Evolutionary conservation across 176 grass and related monocot species (phyloP).

Genomic region (Carex cristatella): DNA sequence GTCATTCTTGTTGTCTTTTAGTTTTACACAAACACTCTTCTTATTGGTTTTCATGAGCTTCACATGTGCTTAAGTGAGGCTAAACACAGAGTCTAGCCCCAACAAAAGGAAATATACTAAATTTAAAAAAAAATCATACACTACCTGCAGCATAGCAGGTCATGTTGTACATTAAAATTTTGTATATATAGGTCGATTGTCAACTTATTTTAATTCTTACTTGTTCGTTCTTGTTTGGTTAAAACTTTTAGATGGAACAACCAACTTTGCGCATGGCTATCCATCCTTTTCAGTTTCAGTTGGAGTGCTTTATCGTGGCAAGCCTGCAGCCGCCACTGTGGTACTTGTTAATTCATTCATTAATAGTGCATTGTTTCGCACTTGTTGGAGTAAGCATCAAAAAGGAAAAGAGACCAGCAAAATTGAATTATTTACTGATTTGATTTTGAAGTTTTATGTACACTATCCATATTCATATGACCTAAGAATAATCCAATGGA

Average conservation of each 20-base stretch:
- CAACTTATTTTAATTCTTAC: not conserved
- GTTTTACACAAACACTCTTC: not conserved
- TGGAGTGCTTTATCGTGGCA: slow-evolving; percentile 82
- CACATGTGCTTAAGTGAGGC: not conserved
- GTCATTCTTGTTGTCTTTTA: not conserved
- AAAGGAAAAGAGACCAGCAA: not conserved
- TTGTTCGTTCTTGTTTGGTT: slow-evolving; percentile 7
- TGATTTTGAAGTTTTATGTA: not conserved
- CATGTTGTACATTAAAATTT: not conserved
- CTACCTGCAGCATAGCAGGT: not conserved
- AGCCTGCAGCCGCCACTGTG: slow-evolving; percentile 87
- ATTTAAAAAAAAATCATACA: not conserved
- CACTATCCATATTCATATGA: not conserved
- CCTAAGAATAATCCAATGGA: not conserved
- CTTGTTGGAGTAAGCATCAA: not conserved
- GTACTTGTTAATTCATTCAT: slow-evolving; percentile 42
- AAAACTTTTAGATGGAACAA: slow-evolving; percentile 75
- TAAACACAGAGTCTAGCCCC: not conserved
- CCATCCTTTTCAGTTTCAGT: slow-evolving; percentile 96
- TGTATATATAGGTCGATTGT: not conserved
- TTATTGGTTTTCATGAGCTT: not conserved
- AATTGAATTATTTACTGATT: not conserved
- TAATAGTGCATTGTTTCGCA: not conserved
- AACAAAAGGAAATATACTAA: not conserved
- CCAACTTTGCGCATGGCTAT: slow-evolving; percentile 98